Conservation (phyloP, 108 stramenopile genomes). For the Phaeodactylum tricornutum region DNA sequence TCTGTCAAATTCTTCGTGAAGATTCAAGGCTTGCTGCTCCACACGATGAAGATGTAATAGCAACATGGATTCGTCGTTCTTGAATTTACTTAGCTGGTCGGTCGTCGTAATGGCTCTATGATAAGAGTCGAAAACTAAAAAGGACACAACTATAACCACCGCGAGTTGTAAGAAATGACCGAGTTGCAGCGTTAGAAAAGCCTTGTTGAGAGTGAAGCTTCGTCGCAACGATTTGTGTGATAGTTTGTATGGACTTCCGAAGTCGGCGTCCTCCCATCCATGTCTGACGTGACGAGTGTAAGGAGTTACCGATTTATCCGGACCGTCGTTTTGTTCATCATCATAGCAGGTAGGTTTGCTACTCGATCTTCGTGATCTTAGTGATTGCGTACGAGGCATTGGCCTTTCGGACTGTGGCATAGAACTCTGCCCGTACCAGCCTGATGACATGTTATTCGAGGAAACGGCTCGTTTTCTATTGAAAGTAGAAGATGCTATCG, state of each 20-base stretch:
- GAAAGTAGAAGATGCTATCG: too few relatives aligned
- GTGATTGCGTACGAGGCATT: too few relatives aligned
- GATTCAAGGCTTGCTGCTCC: slow-evolving; percentile 32
- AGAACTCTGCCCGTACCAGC: too few relatives aligned
- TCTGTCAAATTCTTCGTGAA: slow-evolving; percentile 16
- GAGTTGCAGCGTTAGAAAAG: slow-evolving; percentile 6
- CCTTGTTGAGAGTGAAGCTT: background rate
- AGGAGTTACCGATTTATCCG: too few relatives aligned
- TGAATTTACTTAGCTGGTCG: slow-evolving; percentile 21
- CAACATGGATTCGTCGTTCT: slow-evolving; percentile 31
- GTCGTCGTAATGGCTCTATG: slow-evolving; percentile 25
- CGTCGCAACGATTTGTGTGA: background rate
- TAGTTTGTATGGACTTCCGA: background rate
- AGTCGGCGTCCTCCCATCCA: background rate
- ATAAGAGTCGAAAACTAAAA: slow-evolving; percentile 31
- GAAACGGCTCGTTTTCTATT: too few relatives aligned
- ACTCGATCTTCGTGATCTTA: too few relatives aligned
- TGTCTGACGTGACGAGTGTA: too few relatives aligned
- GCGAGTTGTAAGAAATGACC: slow-evolving; percentile 23
- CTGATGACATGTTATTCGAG: too few relatives aligned
- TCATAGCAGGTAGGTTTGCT: too few relatives aligned
- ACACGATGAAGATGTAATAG: slow-evolving; percentile 31
- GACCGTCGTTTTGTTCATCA: too few relatives aligned
- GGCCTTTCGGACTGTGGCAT: too few relatives aligned
- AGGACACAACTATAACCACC: slow-evolving; percentile 22